These are phyloP conservation scores for Cyclocybe cylindracea DNA, from an alignment of 768 basidiomycete species.

Conservation along the genomic window DNA sequence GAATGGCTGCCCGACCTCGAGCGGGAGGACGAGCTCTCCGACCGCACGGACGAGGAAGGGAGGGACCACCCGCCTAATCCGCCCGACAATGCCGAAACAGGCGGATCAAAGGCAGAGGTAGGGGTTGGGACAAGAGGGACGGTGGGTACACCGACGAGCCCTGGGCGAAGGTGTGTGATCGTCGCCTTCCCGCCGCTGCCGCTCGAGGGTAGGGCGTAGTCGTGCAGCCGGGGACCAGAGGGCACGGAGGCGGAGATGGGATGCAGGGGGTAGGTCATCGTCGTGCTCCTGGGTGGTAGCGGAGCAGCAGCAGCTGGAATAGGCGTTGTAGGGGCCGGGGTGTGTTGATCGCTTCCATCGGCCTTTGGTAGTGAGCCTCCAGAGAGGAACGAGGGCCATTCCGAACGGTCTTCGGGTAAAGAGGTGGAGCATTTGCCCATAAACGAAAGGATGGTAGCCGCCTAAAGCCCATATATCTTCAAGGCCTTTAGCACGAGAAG, in stretches of 20 bases:
- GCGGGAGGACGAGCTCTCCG: background rate
- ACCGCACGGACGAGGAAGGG: slow-evolving; percentile 53
- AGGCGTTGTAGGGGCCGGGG: background rate
- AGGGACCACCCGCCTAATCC: slow-evolving; percentile 49
- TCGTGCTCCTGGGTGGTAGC: slow-evolving; percentile 3
- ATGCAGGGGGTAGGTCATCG: slow-evolving; percentile 1
- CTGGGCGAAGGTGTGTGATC: slow-evolving; percentile 63
- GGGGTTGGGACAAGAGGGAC: slow-evolving; percentile 16
- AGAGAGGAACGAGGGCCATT: slow-evolving; percentile 86
- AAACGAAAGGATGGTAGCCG: slow-evolving; percentile 93
- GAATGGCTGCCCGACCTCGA: no score
- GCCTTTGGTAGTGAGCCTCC: slow-evolving; percentile 67
- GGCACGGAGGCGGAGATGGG: slow-evolving; percentile 23
- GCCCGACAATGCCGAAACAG: slow-evolving; percentile 3
- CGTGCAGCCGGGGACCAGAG: slow-evolving; percentile 62
- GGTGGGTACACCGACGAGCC: slow-evolving; percentile 43
- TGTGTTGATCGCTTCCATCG: background rate
- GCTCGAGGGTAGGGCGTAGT: slow-evolving; percentile 54
- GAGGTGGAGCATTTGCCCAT: slow-evolving; percentile 70
- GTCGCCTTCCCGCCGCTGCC: slow-evolving; percentile 29
- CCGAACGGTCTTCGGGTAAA: slow-evolving; percentile 89
- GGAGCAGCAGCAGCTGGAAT: slow-evolving; percentile 2
- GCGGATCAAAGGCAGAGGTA: background rate
- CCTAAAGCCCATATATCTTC: slow-evolving; percentile 40
- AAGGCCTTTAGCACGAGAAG: background rate